Percentiles rank a stretch among this genome's conserved stretches.
Conservation (phyloP, 257 asterid genomes). For the Lycium barbarum region DNA sequence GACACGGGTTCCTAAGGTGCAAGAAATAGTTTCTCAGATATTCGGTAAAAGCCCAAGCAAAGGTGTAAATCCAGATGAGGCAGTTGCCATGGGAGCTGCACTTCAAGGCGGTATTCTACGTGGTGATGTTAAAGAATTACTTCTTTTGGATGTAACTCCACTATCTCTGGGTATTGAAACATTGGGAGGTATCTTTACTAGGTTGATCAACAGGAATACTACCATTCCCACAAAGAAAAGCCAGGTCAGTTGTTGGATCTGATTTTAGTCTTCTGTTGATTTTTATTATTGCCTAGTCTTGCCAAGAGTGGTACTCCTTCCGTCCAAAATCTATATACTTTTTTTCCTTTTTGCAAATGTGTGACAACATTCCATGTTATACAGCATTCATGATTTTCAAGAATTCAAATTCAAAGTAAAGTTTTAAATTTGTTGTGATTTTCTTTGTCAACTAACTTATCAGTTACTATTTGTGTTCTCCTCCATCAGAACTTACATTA, state of each 20-base stretch:
- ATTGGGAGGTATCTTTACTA: conserved; percentile 74
- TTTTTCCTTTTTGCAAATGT: not conserved
- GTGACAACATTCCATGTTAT: not conserved
- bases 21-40: conserved; percentile 68
- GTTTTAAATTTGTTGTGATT: not conserved
- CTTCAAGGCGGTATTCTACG: conserved; percentile 85
- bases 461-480: not conserved
- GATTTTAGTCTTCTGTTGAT: not conserved
- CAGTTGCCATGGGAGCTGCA: conserved; percentile 90
- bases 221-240: conserved; percentile 85
- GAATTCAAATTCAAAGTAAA: not conserved
- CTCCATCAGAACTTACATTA: not conserved
- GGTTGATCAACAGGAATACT: conserved; percentile 75
- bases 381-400: not conserved
- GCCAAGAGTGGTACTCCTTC: not conserved
- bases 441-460: not conserved
- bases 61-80: conserved; percentile 91
- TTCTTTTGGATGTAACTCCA: conserved; percentile 82
- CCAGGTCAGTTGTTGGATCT: conserved; percentile 46
- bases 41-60: conserved; percentile 81
- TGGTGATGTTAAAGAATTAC: conserved; percentile 83
- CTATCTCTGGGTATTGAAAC: conserved; percentile 86
- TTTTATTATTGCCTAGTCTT: not conserved
- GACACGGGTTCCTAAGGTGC: conserved; percentile 91
- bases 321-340: not conserved